Percentiles rank a stretch among this genome's conserved stretches.
Conservation (phyloP, 768 basidiomycete genomes). For the Boletus vermiculosoides region DNA sequence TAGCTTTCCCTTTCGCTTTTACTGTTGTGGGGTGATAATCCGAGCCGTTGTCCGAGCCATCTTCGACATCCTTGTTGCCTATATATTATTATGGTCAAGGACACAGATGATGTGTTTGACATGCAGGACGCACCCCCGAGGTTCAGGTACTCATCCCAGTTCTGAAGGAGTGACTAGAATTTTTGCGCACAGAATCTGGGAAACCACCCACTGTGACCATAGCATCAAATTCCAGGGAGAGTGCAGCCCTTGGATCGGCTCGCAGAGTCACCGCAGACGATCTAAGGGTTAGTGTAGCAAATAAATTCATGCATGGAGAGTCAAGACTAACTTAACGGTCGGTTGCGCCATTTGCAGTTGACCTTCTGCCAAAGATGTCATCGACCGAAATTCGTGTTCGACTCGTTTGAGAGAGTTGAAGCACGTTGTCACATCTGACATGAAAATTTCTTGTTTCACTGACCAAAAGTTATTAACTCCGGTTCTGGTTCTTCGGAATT, state of each 20-base stretch:
- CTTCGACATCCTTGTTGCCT: constrained; percentile 21
- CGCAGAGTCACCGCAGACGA: constrained; percentile 50
- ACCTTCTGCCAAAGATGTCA: constrained; percentile 42
- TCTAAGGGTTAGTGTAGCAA: constrained; percentile 31
- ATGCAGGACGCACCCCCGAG: constrained; percentile 38
- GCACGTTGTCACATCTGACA: constrained; percentile 76
- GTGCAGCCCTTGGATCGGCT: constrained; percentile 48
- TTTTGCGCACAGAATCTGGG: background rate
- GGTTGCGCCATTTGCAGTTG: constrained; percentile 73
- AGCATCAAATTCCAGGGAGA: constrained; percentile 62
- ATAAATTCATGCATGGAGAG: background rate
- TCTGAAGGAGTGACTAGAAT: constrained; percentile 33
- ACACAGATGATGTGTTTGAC: background rate
- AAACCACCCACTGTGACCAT: constrained; percentile 52
- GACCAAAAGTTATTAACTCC: constrained; percentile 3
- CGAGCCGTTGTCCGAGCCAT: constrained; percentile 45
- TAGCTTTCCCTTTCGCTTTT: constrained; percentile 29
- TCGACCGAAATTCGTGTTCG: constrained; percentile 59
- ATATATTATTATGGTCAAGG: background rate
- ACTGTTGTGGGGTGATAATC: constrained; percentile 41
- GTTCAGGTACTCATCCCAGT: constrained; percentile 64
- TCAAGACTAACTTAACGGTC: constrained; percentile 51
- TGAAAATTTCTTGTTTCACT: constrained; percentile 86
- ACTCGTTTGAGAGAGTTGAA: constrained; percentile 77
- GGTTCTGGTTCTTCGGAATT: background rate